These are phyloP conservation scores for Chaetomium cochliodes DNA, from an alignment of 495 filamentous ascomycete genomes.

Conservation along the genomic window DNA sequence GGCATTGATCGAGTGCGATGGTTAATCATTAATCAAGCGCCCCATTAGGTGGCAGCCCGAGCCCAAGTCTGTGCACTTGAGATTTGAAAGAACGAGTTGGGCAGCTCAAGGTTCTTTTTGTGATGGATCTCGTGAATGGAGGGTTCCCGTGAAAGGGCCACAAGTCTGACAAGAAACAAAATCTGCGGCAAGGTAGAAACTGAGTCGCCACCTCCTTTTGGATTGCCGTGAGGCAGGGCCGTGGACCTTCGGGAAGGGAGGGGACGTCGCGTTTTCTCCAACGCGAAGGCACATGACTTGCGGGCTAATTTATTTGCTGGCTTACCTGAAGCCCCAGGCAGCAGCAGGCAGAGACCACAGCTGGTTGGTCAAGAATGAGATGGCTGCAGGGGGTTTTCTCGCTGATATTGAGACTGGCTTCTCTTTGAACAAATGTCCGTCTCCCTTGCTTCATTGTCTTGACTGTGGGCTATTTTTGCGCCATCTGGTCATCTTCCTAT, in stretches of 20 bases:
- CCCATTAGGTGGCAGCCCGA: constrained; percentile 1
- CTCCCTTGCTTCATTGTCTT: background rate
- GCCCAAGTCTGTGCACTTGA: background rate
- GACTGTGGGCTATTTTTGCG: background rate
- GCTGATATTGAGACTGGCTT: background rate
- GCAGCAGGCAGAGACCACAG: constrained; percentile 13
- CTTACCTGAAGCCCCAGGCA: constrained; percentile 24
- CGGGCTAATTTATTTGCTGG: constrained; percentile 18
- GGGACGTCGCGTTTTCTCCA: constrained; percentile 23
- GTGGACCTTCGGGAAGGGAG: constrained; percentile 4
- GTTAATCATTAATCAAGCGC: background rate
- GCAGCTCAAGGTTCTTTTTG: background rate
- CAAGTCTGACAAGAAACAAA: background rate
- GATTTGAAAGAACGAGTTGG: background rate
- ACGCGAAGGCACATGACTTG: constrained; percentile 35
- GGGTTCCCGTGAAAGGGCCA: background rate
- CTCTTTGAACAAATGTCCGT: background rate
- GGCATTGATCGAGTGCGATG: background rate
- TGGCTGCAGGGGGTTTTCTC: no score
- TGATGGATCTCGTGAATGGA: background rate
- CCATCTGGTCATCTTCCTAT: background rate
- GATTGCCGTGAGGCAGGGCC: constrained; percentile 3
- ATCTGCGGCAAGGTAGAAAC: background rate
- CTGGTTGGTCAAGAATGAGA: background rate
- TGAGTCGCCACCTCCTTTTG: constrained; percentile 16